These are phyloP conservation scores for Neurospora tetrasperma DNA, from an alignment of 495 filamentous ascomycete genomes.

Conservation along the genomic window DNA sequence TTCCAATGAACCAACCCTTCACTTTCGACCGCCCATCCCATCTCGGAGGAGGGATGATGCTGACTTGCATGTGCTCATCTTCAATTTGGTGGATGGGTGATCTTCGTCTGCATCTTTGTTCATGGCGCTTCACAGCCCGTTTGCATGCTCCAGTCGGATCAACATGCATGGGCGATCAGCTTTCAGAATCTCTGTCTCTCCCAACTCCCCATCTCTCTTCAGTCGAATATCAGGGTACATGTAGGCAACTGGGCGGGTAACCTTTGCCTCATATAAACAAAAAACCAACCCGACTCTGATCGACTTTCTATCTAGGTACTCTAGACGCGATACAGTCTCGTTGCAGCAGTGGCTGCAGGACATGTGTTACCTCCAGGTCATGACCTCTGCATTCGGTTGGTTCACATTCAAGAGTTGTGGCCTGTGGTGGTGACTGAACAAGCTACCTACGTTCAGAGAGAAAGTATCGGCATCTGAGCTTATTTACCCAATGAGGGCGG, in stretches of 20 bases:
- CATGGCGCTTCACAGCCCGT: background rate
- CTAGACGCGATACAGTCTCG: background rate
- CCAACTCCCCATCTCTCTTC: background rate
- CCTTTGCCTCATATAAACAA: background rate
- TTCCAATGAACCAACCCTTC: no score
- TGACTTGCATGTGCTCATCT: background rate
- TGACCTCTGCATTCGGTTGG: background rate
- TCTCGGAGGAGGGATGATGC: background rate
- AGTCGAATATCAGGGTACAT: background rate
- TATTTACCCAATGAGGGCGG: background rate
- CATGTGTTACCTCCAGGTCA: background rate
- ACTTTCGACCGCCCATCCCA: no score
- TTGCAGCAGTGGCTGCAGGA: background rate
- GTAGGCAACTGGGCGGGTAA: background rate
- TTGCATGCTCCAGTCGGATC: background rate
- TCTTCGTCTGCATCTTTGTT: background rate
- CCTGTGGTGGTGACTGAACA: background rate
- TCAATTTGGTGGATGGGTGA: background rate
- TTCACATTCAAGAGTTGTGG: background rate
- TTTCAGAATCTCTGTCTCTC: background rate
- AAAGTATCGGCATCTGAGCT: background rate
- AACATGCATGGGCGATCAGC: background rate
- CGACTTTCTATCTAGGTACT: background rate
- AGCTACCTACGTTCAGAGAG: background rate
- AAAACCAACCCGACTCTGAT: background rate